A percentile compares a stretch with the other conserved stretches of the same genome.
Evolutionary conservation across 2,329 filamentous ascomycete genomes (phyloP).

Genomic region (Alternaria ventricosa): DNA sequence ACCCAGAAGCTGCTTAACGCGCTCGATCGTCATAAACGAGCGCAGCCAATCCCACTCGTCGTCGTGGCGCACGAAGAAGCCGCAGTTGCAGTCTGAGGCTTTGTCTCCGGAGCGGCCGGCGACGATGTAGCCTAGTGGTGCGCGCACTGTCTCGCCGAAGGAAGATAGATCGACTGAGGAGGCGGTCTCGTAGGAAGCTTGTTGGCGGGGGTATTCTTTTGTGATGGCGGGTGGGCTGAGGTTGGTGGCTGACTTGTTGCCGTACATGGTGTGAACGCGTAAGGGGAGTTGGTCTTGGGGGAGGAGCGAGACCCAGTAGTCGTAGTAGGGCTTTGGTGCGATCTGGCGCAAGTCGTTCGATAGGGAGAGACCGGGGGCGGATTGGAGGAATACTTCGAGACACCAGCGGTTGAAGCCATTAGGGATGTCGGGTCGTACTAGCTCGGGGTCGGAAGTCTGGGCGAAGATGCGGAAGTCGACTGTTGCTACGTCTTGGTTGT

Average conservation of each 20-base stretch:
- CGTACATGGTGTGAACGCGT: constrained; percentile 25
- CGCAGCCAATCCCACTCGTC: constrained; percentile 46
- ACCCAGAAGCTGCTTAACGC: constrained; percentile 35
- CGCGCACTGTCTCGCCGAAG: constrained; percentile 34
- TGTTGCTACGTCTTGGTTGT: constrained; percentile 45
- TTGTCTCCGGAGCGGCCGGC: constrained; percentile 53
- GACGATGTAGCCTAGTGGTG: constrained; percentile 53
- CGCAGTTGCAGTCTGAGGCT: constrained; percentile 46
- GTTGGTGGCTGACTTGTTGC: constrained; percentile 7
- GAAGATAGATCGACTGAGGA: constrained; percentile 10
- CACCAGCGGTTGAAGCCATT: constrained; percentile 36
- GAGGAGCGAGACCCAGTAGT: constrained; percentile 35
- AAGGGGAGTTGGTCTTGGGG: constrained; percentile 29
- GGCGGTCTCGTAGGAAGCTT: constrained; percentile 40
- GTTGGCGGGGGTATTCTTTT: constrained; percentile 23
- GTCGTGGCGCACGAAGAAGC: constrained; percentile 43
- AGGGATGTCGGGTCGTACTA: constrained; percentile 31
- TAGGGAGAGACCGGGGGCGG: constrained; percentile 51
- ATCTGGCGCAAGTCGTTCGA: constrained; percentile 31
- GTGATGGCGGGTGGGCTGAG: constrained; percentile 23
- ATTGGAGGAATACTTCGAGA: constrained; percentile 46
- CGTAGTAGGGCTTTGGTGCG: constrained; percentile 33
- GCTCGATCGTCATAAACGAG: constrained; percentile 32
- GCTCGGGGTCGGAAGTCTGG: constrained; percentile 26
- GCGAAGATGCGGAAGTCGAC: constrained; percentile 46